These are phyloP conservation scores for Chaetomium tenue DNA, from an alignment of 495 filamentous ascomycete genomes.

Conservation along the genomic window DNA sequence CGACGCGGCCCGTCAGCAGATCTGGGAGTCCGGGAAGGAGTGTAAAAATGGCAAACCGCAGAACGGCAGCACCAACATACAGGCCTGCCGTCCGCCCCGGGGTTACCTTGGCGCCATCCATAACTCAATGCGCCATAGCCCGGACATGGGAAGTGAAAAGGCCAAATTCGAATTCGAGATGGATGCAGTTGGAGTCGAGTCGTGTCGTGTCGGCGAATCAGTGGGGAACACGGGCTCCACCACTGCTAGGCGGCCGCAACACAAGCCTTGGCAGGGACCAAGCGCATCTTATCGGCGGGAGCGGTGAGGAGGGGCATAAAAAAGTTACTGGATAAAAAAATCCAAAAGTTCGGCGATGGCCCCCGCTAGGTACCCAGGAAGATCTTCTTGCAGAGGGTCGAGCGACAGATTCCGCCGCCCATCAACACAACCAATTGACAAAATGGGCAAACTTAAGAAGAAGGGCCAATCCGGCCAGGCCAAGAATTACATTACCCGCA, in stretches of 20 bases:
- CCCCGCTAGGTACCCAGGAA: slow-evolving; percentile 6
- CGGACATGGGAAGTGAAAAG: slow-evolving; percentile 21
- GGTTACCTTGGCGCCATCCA: slow-evolving; percentile 49
- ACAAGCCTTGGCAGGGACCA: slow-evolving; percentile 18
- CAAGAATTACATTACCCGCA: slow-evolving; percentile 97
- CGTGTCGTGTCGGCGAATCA: slow-evolving; percentile 23
- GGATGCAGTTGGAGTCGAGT: slow-evolving; percentile 5
- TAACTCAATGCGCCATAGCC: slow-evolving; percentile 43
- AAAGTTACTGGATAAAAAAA: slow-evolving; percentile 29
- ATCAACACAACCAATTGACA: slow-evolving; percentile 14
- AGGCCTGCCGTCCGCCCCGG: slow-evolving; percentile 66
- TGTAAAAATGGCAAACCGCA: slow-evolving; percentile 77
- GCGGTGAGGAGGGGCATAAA: slow-evolving; percentile 36
- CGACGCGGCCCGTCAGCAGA: slow-evolving; percentile 84
- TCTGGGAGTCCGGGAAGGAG: slow-evolving; percentile 82
- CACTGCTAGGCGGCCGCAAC: not conserved
- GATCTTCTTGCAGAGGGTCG: slow-evolving; percentile 3
- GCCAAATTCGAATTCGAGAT: slow-evolving; percentile 10
- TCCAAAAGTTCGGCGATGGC: slow-evolving; percentile 40
- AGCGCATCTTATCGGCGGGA: slow-evolving; percentile 28
- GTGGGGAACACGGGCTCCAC: slow-evolving; percentile 16
- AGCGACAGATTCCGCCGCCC: slow-evolving; percentile 4
- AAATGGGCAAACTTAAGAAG: slow-evolving; percentile 91
- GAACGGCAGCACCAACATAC: slow-evolving; percentile 69
- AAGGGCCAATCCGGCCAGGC: slow-evolving; percentile 91